Conservation (phyloP, 163 green algal genomes). For the Prototheca stagnorum region DNA sequence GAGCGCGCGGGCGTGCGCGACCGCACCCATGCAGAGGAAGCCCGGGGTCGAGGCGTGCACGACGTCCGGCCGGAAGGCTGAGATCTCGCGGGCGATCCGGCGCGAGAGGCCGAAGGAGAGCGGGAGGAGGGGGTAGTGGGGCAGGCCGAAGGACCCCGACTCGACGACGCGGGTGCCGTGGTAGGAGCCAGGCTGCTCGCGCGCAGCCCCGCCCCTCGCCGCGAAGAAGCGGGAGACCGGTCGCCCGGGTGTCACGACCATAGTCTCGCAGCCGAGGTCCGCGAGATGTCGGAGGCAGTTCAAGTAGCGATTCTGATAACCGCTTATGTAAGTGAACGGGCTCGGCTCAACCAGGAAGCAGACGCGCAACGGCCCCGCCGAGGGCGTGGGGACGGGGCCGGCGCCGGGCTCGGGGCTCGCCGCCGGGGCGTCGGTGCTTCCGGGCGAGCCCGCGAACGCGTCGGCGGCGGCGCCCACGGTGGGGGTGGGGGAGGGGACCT, state of each 20-base stretch:
- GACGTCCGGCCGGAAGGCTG: conserved; percentile 58
- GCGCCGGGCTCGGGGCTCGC: no score
- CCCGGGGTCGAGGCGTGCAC: conserved; percentile 83
- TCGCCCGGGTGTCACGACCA: conserved; percentile 19
- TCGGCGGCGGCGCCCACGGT: no score
- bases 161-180: conserved; percentile 28
- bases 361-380: no score
- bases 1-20: conserved; percentile 70
- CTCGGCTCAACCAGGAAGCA: conserved; percentile 35
- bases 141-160: conserved; percentile 24
- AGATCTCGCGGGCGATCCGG: conserved; percentile 30
- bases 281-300: conserved; percentile 21
- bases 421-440: no score
- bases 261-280: conserved; percentile 16
- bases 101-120: conserved; percentile 39
- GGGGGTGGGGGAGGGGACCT: no score
- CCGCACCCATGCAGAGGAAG: conserved; percentile 19
- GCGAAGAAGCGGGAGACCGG: background rate
- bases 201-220: background rate
- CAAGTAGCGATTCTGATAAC: conserved; percentile 20
- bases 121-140: conserved; percentile 35
- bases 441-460: no score
- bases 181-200: conserved; percentile 22
- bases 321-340: conserved; percentile 36
- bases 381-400: no score